Percentiles rank a stretch among this genome's conserved stretches.
phyloP scores from a whole-genome alignment of 2,329 filamentous ascomycete genomes.

The Colletotrichum abscissum region DNA sequence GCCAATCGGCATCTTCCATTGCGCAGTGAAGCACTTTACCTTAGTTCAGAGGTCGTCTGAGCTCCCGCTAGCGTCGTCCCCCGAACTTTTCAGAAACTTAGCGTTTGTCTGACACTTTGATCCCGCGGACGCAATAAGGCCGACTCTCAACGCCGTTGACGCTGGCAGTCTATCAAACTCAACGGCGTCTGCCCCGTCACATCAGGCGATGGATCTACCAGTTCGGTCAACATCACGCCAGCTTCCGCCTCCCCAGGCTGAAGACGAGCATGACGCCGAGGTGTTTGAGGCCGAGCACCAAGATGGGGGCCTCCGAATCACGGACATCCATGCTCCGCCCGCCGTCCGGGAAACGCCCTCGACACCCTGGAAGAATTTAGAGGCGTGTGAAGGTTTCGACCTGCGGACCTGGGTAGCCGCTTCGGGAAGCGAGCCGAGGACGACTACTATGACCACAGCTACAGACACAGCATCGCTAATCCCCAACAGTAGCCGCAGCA shows the following conservation, averaged over 20 bases:
- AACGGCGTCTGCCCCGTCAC: background rate
- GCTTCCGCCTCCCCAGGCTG: background rate
- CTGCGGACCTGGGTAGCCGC: constrained; percentile 29
- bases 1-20: background rate
- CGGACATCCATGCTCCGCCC: constrained; percentile 16
- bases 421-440: background rate
- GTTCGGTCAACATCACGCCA: background rate
- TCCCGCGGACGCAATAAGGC: background rate
- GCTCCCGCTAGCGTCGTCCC: background rate
- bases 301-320: background rate
- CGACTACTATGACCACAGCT: background rate
- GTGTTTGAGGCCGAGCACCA: background rate
- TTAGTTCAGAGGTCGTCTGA: background rate
- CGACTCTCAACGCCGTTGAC: background rate
- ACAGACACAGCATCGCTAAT: background rate
- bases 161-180: background rate
- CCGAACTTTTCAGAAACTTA: constrained; percentile 1
- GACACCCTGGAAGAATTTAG: constrained; percentile 17
- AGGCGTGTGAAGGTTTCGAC: constrained; percentile 27
- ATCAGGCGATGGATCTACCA: background rate
- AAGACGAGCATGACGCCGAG: background rate
- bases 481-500: background rate
- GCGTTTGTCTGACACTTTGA: constrained; percentile 12
- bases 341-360: constrained; percentile 1
- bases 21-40: background rate